phyloP scores from a whole-genome alignment of 257 asterid genomes.

The Paraleonurus japonicus region DNA sequence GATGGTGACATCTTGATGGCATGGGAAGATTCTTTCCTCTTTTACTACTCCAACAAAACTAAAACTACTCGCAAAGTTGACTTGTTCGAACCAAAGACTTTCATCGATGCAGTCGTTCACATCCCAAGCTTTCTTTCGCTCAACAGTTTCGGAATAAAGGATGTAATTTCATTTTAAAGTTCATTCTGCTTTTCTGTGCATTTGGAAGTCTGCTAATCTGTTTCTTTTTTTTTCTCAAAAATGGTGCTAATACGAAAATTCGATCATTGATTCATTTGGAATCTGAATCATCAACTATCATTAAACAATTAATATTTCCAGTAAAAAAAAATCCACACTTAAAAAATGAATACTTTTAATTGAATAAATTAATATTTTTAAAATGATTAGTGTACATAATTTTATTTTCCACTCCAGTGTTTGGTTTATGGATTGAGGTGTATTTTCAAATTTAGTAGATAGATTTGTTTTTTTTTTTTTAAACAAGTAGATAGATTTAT shows the following conservation, averaged over 20 bases:
- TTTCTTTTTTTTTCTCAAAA: too few relatives aligned
- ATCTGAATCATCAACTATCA: not conserved
- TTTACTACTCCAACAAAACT: slow-evolving; percentile 24
- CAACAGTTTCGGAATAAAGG: not conserved
- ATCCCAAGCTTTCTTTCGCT: slow-evolving; percentile 1
- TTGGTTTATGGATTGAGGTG: too few relatives aligned
- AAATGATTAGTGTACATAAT: too few relatives aligned
- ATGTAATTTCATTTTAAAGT: not conserved
- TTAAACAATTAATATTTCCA: too few relatives aligned
- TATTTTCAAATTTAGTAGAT: too few relatives aligned
- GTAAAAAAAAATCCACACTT: too few relatives aligned
- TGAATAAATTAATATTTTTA: too few relatives aligned
- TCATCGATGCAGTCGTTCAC: not conserved
- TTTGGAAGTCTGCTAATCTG: not conserved
- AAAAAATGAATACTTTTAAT: too few relatives aligned
- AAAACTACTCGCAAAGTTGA: slow-evolving; percentile 9
- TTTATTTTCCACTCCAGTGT: too few relatives aligned
- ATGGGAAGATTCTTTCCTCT: slow-evolving; percentile 29
- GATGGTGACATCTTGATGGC: slow-evolving; percentile 14
- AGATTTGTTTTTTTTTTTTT: too few relatives aligned
- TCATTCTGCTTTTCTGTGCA: not conserved
- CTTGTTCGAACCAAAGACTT: not conserved
- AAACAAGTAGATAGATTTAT: too few relatives aligned
- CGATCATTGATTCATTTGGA: not conserved
- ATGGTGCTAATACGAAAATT: not conserved